Evolutionary conservation across 2,329 filamentous ascomycete genomes (phyloP).

Genomic region (Fusarium torulosum): DNA sequence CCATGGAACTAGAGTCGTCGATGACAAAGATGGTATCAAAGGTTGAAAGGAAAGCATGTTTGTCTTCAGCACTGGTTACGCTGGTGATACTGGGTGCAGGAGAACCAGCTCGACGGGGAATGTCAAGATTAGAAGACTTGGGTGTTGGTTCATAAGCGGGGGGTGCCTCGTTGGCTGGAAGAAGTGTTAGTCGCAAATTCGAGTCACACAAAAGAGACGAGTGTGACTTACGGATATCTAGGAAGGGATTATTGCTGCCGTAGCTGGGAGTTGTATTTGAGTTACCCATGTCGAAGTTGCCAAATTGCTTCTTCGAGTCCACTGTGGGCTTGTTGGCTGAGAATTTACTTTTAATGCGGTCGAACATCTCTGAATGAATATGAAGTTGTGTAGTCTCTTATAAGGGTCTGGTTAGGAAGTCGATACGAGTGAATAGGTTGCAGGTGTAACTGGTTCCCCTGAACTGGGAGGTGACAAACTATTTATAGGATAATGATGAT

Average conservation of each 20-base stretch:
- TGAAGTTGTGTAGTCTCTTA: slow-evolving; percentile 19
- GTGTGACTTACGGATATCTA: slow-evolving; percentile 11
- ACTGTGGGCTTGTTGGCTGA: slow-evolving; percentile 41
- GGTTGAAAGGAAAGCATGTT: slow-evolving; percentile 78
- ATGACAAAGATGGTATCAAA: slow-evolving; percentile 94
- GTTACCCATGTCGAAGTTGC: slow-evolving; percentile 13
- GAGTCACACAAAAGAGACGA: background rate
- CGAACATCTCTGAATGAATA: slow-evolving; percentile 38
- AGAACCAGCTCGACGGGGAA: slow-evolving; percentile 27
- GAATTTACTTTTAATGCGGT: slow-evolving; percentile 53
- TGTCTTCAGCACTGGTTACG: slow-evolving; percentile 67
- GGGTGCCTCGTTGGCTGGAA: slow-evolving; percentile 49
- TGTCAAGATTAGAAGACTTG: slow-evolving; percentile 19
- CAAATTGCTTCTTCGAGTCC: background rate
- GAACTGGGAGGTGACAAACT: too few relatives aligned
- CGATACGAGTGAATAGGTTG: too few relatives aligned
- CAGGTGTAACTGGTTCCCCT: too few relatives aligned
- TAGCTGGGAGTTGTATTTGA: background rate
- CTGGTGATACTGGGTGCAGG: slow-evolving; percentile 41
- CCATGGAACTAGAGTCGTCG: slow-evolving; percentile 93
- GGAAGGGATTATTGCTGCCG: slow-evolving; percentile 11
- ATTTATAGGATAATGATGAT: too few relatives aligned
- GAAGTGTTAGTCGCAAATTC: slow-evolving; percentile 2
- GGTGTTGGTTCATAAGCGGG: slow-evolving; percentile 51
- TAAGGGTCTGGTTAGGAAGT: too few relatives aligned